Percentiles rank a stretch among this genome's conserved stretches.
Evolutionary conservation across 148 eudicot genomes (phyloP).

Genomic region (Nepenthes gracilis): DNA sequence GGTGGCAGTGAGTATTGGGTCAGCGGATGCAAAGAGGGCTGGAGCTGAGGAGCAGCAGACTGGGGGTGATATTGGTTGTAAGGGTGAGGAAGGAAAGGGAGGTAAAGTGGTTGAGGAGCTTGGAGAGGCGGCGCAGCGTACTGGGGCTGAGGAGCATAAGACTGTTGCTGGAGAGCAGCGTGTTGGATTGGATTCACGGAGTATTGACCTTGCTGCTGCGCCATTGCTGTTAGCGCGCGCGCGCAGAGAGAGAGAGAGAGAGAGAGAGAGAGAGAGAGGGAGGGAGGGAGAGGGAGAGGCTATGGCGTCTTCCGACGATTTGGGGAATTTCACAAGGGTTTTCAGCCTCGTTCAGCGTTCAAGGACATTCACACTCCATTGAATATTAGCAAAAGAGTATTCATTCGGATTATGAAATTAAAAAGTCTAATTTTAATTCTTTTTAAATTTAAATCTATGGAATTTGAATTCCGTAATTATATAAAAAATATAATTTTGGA

Average conservation of each 20-base stretch:
- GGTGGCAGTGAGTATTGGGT: constrained; percentile 6
- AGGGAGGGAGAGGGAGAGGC: neutral
- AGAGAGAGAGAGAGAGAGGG: neutral
- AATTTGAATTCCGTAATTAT: too few relatives aligned
- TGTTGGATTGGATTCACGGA: constrained; percentile 8
- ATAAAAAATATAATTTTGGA: too few relatives aligned
- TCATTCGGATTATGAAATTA: too few relatives aligned
- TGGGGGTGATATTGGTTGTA: constrained; percentile 11
- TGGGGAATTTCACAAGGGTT: too few relatives aligned
- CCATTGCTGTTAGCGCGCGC: constrained; percentile 11
- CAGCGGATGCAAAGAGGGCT: neutral
- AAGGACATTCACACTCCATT: too few relatives aligned
- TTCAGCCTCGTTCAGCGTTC: too few relatives aligned
- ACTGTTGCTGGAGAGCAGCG: neutral
- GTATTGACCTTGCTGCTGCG: constrained; percentile 29
- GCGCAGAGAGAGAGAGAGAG: neutral
- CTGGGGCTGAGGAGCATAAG: constrained; percentile 5
- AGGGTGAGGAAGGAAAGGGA: constrained; percentile 2
- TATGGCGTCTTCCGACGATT: too few relatives aligned
- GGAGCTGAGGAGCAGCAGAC: constrained; percentile 4
- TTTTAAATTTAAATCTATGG: too few relatives aligned
- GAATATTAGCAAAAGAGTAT: too few relatives aligned
- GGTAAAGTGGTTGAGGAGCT: constrained; percentile 8
- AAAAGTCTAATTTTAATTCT: too few relatives aligned
- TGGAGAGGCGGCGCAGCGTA: constrained; percentile 6